A percentile compares a stretch with the other conserved stretches of the same genome.
phyloP scores from a whole-genome alignment of 2,329 filamentous ascomycete genomes.

The Penicillium paneum region DNA sequence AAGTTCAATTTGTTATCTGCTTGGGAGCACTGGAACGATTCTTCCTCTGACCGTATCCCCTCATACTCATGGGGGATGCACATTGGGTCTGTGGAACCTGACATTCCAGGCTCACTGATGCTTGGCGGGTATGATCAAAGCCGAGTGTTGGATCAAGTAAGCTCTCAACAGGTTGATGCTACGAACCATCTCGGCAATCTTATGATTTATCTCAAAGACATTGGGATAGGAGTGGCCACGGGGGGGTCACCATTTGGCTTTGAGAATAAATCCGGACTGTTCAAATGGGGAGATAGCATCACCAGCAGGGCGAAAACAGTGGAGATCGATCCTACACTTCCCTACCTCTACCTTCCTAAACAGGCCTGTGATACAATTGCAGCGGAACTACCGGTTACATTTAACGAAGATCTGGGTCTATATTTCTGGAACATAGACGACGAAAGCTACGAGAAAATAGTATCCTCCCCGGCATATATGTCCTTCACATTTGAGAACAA shows the following conservation, averaged over 20 bases:
- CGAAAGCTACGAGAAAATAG: constrained; percentile 17
- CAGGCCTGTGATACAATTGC: constrained; percentile 44
- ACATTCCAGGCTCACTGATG: constrained; percentile 37
- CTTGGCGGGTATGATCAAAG: constrained; percentile 45
- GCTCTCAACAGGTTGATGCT: constrained; percentile 18
- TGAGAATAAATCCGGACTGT: constrained; percentile 24
- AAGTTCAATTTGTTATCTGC: constrained; percentile 14
- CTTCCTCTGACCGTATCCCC: constrained; percentile 21
- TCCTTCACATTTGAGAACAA: constrained; percentile 22
- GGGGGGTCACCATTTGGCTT: constrained; percentile 43
- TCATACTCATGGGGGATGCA: constrained; percentile 47
- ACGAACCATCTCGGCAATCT: constrained; percentile 10
- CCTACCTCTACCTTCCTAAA: constrained; percentile 43
- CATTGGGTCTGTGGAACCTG: constrained; percentile 38
- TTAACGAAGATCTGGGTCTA: constrained; percentile 36
- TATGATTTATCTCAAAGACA: constrained; percentile 35
- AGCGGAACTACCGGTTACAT: constrained; percentile 38
- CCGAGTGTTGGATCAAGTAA: constrained; percentile 34
- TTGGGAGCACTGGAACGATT: constrained; percentile 10
- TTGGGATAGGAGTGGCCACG: constrained; percentile 41
- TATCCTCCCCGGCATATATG: constrained; percentile 22
- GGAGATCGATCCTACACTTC: constrained; percentile 31
- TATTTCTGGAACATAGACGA: constrained; percentile 44
- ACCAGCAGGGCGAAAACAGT: constrained; percentile 27
- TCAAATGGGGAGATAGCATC: constrained; percentile 28